Evolutionary conservation across 345 rosid species (phyloP), one percentile per base, ranked within the genome.

Genomic region (Linum lewisii): DNA sequence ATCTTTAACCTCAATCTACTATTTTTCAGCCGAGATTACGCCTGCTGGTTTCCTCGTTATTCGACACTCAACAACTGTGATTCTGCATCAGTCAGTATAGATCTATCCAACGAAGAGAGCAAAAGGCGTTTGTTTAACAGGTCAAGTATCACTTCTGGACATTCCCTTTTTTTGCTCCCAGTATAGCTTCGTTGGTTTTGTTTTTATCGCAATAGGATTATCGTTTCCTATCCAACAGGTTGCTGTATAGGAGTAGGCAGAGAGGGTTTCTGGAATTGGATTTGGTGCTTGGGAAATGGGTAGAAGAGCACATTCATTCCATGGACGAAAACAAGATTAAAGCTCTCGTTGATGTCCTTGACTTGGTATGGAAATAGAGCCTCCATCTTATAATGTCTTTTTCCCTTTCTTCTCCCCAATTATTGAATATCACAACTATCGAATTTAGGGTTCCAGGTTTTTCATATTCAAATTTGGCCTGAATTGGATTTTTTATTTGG

Each of bases 181-280:
- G n/a, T n/a, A n/a, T n/a, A n/a, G n/a, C n/a, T n/a, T n/a, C n/a
- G n/a, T n/a, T n/a, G n/a, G n/a, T n/a, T n/a, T n/a, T n/a, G n/a
- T n/a, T n/a, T n/a, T n/a, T n/a, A n/a, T n/a, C n/a, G n/a, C n/a
- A n/a, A n/a, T n/a, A n/a, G n/a, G n/a, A 16, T 16, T 42, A 29
- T 25, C 50, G 5, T 61, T 7, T 15, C 18, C 7, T 25, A 21
- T 20, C n/a, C n/a, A n/a, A n/a, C 26, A 92, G 98, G 63, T 62
- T 93, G 73, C 68, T 93, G 75, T 89, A 93, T 73, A 81, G 97
- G 81, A 93, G 99, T 78, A 93, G 70, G 61, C 99, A 93, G 68
- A 74, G 99, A 78, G 99, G 99, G 24, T 83, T 82, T 73, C 66
- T 93, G 68, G 99, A 93, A 67, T 79, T 89, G 75, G 99, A 93